phyloP scores from a whole-genome alignment of 805 yeast species.

The Grigorovia yakushimaensis region DNA sequence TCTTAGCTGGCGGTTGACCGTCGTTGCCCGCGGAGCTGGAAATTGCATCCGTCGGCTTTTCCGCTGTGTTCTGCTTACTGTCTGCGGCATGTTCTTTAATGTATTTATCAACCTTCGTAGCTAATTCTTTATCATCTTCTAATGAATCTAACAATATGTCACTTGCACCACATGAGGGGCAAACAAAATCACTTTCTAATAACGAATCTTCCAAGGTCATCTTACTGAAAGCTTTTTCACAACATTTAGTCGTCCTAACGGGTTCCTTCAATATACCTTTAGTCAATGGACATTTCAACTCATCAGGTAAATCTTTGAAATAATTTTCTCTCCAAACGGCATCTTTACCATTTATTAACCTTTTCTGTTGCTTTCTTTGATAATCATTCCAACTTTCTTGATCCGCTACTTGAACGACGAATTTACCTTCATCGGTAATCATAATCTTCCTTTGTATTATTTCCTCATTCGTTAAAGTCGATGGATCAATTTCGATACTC shows the following conservation, averaged over 20 bases:
- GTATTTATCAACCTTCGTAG: slow-evolving; percentile 43
- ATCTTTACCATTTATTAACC: slow-evolving; percentile 32
- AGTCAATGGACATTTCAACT: slow-evolving; percentile 61
- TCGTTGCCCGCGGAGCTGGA: background rate
- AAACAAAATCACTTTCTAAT: slow-evolving; percentile 75
- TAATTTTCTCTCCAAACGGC: slow-evolving; percentile 38
- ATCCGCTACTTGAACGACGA: slow-evolving; percentile 94
- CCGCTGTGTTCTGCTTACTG: background rate
- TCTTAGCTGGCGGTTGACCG: background rate
- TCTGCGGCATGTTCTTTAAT: slow-evolving; percentile 28
- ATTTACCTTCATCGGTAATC: slow-evolving; percentile 91
- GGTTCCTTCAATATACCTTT: slow-evolving; percentile 59
- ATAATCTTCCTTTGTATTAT: slow-evolving; percentile 50
- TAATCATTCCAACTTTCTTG: slow-evolving; percentile 80
- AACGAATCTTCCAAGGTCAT: slow-evolving; percentile 55
- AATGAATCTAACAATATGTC: slow-evolving; percentile 73
- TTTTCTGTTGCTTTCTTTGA: slow-evolving; percentile 49
- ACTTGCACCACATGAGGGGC: slow-evolving; percentile 74
- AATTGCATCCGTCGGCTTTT: background rate
- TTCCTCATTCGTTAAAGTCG: slow-evolving; percentile 55
- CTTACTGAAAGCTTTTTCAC: slow-evolving; percentile 48
- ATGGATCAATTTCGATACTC: slow-evolving; percentile 48
- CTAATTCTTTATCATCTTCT: slow-evolving; percentile 49
- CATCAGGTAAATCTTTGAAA: slow-evolving; percentile 38
- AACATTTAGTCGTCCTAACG: slow-evolving; percentile 72